A percentile compares a stretch with the other conserved stretches of the same genome.
These are phyloP conservation scores for Naematelia aurantialba DNA, from an alignment of 768 basidiomycete genomes.

Conservation along the genomic window DNA sequence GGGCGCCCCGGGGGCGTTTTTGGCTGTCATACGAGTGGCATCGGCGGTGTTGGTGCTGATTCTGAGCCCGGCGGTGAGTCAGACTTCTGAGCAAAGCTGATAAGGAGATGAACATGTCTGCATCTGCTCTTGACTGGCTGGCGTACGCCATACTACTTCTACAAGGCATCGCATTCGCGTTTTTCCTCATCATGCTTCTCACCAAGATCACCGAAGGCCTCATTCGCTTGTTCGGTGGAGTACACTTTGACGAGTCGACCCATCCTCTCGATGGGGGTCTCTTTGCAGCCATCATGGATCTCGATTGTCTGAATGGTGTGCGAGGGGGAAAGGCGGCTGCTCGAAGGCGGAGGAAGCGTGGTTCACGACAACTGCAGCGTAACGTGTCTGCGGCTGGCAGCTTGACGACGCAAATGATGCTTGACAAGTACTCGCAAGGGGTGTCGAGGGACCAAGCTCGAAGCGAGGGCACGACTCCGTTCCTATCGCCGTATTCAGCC, in stretches of 20 bases:
- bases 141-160: constrained; percentile 88
- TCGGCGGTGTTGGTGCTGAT: constrained; percentile 87
- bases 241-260: constrained; percentile 78
- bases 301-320: constrained; percentile 67
- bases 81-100: constrained; percentile 13
- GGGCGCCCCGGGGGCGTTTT: constrained; percentile 90
- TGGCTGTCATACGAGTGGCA: constrained; percentile 85
- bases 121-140: constrained; percentile 82
- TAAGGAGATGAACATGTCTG: constrained; percentile 74
- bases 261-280: constrained; percentile 80
- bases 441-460: constrained; percentile 17
- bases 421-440: constrained; percentile 45
- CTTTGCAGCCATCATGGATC: constrained; percentile 63
- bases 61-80: constrained; percentile 75
- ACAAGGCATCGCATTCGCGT: constrained; percentile 70
- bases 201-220: constrained; percentile 79
- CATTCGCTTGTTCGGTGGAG: constrained; percentile 69
- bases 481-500: constrained; percentile 17
- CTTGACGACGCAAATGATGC: constrained; percentile 50
- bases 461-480: constrained; percentile 24
- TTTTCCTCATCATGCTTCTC: constrained; percentile 73
- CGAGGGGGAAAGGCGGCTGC: constrained; percentile 54
- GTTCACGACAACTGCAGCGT: constrained; percentile 37
- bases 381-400: constrained; percentile 42
- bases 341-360: constrained; percentile 31